Evolutionary conservation across 2,329 filamentous ascomycete genomes (phyloP), one percentile per base, ranked within the genome.

Genomic region (Immersiporthe knoxdaviesiana): DNA sequence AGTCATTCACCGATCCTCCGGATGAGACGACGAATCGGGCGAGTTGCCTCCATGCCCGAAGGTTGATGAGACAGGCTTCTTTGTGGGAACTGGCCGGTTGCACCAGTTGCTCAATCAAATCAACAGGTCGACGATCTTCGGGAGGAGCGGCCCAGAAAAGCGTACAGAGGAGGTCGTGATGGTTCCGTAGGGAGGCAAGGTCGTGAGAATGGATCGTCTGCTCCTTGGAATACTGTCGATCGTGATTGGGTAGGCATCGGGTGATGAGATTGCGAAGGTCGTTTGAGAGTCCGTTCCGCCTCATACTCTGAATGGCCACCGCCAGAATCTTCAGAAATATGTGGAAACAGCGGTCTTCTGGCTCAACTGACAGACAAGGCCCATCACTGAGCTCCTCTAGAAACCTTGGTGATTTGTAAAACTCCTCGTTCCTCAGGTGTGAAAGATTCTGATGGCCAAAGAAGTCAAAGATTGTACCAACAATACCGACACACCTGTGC

Each of bases 81-180:
- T 88, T 90, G 75, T 92, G 90, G 12, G 89, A 90, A 68, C 80
- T 86, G 27, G 82, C 84, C 0, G 88, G 86, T 24, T 80, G 76
- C 3, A 92, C 87, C 2, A 92, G 81, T 66, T 86, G 82, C 75
- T 90, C 86, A 14, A 91, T 83, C 27, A 87, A 79, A 67, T 84
- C 81, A 1, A 85, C 78, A 7, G 81, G 81, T 4, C 87, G 88
- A 10, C 88, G 83, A 63, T 87, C 74, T 2, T 85, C 83, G 1
- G 81, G 75, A 11, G 89, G 88, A 1, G 87, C 83, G 7, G 85
- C 87, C 88, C 88, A 92, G 75, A 87, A 91, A 5, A 92, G 80
- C 0, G 88, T 90, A 72, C 86, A 88, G 3, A 92, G 81, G 56
- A 92, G 83, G 75, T 92, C 89, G 69, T 91, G 89, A 70, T 92